Evolutionary conservation across 305 asterid species (phyloP), one percentile per base, ranked within the genome.

Genomic region (Fraxinus greggii): DNA sequence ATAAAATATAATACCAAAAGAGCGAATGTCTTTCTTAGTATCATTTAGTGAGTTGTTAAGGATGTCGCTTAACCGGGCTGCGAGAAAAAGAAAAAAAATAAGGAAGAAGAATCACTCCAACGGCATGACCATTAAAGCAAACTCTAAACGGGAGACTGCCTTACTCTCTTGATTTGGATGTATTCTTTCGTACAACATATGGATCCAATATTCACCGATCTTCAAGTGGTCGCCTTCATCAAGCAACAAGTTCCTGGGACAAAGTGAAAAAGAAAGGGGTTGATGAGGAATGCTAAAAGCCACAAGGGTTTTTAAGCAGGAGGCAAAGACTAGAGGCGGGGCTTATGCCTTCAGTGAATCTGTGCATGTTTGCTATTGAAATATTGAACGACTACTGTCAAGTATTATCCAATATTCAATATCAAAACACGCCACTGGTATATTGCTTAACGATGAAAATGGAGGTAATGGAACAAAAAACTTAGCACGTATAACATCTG

Each of bases 141-240:
- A 69, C 3, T 75, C 3, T 42, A 63, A 78, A 45, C 17, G 75
- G 29, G 23, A 67, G 7, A 10, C 15, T 32, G 73, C 45, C 83
- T 23, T 88, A 91, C 93, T 76, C 23, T 90, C 95, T 77, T 86
- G 89, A 84, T 78, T 88, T 67, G 91, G 85, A 78, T 85, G 90
- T 77, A 84, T 88, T 56, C 77, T 89, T 83, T 86, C 89, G 75
- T 90, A 90, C 83, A 91, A 87, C 92, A 90, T 90, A 72, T 87
- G 93, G 82, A 89, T 86, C 95, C 95, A 91, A 61, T 91, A 91
- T 84, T 90, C 92, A 75, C 93, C 92, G 31, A 91, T 87, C 86
- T 89, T 91, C 85, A 91, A 86, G 78, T 89, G 93, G 76, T 89
- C 92, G 77, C 91, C 90, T 88, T 90, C 93, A 85, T 87, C 91